A percentile compares a stretch with the other conserved stretches of the same genome.
Evolutionary conservation across 1,139 yeast genomes (phyloP).

Genomic region (Kurtzmaniella quercitrusa): DNA sequence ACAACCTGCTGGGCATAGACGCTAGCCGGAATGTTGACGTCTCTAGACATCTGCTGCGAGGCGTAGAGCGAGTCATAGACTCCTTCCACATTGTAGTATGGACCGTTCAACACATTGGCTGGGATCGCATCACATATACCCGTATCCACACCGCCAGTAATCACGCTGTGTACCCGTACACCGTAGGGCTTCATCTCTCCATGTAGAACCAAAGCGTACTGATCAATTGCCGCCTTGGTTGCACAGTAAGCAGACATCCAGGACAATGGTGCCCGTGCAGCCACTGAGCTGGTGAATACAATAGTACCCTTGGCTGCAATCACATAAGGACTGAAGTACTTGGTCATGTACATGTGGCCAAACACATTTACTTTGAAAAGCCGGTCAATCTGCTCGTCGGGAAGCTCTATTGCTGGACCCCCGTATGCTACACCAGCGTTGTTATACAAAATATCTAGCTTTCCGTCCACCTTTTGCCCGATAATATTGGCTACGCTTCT

Average conservation of each 20-base stretch:
- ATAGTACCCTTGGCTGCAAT: slow-evolving; percentile 47
- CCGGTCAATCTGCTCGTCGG: slow-evolving; percentile 19
- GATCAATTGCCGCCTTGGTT: slow-evolving; percentile 63
- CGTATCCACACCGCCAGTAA: slow-evolving; percentile 41
- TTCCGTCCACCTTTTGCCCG: slow-evolving; percentile 22
- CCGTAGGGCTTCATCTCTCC: slow-evolving; percentile 49
- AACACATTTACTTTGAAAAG: slow-evolving; percentile 31
- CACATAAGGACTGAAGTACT: slow-evolving; percentile 25
- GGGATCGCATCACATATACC: slow-evolving; percentile 22
- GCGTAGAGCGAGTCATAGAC: slow-evolving; percentile 22
- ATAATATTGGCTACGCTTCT: slow-evolving; percentile 20
- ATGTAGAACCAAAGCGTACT: slow-evolving; percentile 50
- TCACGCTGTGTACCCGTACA: slow-evolving; percentile 31
- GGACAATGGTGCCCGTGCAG: slow-evolving; percentile 57
- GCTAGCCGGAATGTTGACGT: slow-evolving; percentile 17
- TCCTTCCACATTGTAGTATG: slow-evolving; percentile 27
- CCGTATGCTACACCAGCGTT: slow-evolving; percentile 30
- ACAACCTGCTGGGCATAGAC: slow-evolving; percentile 30
- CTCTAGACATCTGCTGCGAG: slow-evolving; percentile 24
- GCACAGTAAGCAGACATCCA: slow-evolving; percentile 58
- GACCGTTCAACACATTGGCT: slow-evolving; percentile 10
- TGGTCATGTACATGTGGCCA: slow-evolving; percentile 37
- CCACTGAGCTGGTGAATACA: slow-evolving; percentile 59
- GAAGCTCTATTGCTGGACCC: slow-evolving; percentile 31
- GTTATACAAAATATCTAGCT: slow-evolving; percentile 28